Percentiles rank a stretch among this genome's conserved stretches.
phyloP scores from a whole-genome alignment of 2,329 filamentous ascomycete species.

The Fusarium piperis region DNA sequence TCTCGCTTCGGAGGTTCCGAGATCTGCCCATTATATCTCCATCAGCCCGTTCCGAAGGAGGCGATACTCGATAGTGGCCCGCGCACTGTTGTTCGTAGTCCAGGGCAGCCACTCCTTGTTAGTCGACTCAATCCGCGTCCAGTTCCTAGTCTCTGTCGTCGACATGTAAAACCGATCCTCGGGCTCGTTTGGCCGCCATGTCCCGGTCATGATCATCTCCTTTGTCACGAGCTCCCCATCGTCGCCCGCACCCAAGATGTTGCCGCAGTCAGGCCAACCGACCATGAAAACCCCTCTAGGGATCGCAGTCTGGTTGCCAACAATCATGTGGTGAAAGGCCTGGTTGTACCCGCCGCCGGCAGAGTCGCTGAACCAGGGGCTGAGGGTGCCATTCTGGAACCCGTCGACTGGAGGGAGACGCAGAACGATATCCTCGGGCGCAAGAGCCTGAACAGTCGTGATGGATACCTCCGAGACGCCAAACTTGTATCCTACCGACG shows the following conservation, averaged over 20 bases:
- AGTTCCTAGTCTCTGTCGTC: not conserved
- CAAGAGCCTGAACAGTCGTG: not conserved
- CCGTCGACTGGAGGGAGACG: not conserved
- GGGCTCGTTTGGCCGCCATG: not conserved
- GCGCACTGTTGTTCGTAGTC: not conserved
- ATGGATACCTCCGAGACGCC: not conserved
- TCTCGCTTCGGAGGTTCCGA: not conserved
- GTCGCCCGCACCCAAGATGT: not conserved
- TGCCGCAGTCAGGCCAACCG: not conserved
- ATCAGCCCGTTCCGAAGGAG: not conserved
- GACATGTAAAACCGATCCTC: not conserved
- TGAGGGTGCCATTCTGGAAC: not conserved
- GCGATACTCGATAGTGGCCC: not conserved
- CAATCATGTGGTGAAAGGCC: not conserved
- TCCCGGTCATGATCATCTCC: not conserved
- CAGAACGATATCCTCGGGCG: too few species aligned
- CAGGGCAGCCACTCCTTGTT: not conserved
- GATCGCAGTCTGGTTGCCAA: not conserved
- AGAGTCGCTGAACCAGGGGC: not conserved
- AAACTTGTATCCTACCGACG: constrained; percentile 21
- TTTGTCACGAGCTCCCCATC: not conserved
- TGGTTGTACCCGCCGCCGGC: not conserved
- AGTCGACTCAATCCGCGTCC: not conserved
- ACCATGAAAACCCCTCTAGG: not conserved
- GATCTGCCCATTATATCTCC: not conserved